phyloP scores from a whole-genome alignment of 2,329 filamentous ascomycete genomes.

The Colletotrichum sp. region DNA sequence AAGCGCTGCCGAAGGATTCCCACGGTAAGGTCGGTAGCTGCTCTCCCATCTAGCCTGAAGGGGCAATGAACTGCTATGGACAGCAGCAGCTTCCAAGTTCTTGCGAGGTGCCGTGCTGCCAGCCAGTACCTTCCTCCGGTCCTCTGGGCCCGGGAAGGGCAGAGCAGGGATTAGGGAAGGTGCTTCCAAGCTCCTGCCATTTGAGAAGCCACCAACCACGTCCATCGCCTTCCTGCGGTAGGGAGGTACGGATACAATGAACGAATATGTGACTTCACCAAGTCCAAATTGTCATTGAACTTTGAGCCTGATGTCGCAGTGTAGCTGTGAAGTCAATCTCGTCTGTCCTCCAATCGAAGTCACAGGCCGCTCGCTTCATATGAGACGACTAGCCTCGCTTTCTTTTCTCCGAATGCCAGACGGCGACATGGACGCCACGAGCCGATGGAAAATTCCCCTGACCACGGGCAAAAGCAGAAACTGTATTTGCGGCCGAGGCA shows the following conservation, averaged over 20 bases:
- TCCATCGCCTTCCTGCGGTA: not conserved
- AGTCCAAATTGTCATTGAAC: not conserved
- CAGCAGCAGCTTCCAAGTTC: not conserved
- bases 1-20: not conserved
- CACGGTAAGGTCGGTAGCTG: not conserved
- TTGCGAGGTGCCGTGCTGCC: not conserved
- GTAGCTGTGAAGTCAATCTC: not conserved
- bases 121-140: not conserved
- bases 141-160: not conserved
- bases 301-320: not conserved
- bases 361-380: not conserved
- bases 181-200: not conserved
- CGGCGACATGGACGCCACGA: not conserved
- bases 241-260: not conserved
- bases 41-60: not conserved
- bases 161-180: not conserved
- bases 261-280: not conserved
- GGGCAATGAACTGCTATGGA: constrained; percentile 4
- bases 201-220: not conserved
- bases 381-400: not conserved
- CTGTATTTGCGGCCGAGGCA: not conserved
- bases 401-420: not conserved
- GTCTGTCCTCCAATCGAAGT: not conserved
- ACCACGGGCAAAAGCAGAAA: not conserved
- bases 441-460: not conserved